These are phyloP conservation scores for Candida rishiriensis DNA, from an alignment of 805 yeast species.

Conservation along the genomic window DNA sequence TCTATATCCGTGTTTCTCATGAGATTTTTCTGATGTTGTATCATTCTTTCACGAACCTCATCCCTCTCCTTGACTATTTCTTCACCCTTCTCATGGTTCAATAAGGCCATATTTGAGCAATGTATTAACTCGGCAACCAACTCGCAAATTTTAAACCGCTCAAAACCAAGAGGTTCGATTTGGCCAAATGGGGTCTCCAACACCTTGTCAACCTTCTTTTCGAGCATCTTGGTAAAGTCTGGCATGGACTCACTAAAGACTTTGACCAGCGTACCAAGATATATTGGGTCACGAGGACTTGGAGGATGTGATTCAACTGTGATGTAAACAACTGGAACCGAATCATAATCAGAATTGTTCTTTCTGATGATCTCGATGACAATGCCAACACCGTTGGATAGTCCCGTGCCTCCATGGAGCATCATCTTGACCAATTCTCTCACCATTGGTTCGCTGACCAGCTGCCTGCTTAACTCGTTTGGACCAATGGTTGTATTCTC, in stretches of 20 bases:
- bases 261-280: constrained; percentile 77
- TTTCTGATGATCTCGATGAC: constrained; percentile 91
- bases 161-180: constrained; percentile 80
- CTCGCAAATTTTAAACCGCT: constrained; percentile 86
- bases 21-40: constrained; percentile 28
- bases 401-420: constrained; percentile 79
- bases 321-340: constrained; percentile 76
- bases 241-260: constrained; percentile 75
- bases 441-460: constrained; percentile 72
- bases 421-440: constrained; percentile 67
- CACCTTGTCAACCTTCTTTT: constrained; percentile 30
- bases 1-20: constrained; percentile 24
- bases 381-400: constrained; percentile 92
- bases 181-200: constrained; percentile 63
- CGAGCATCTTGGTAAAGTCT: constrained; percentile 60
- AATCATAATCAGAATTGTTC: constrained; percentile 93
- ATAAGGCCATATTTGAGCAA: constrained; percentile 93
- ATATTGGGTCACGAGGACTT: constrained; percentile 85
- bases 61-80: constrained; percentile 67
- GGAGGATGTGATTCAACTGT: constrained; percentile 91
- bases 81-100: constrained; percentile 75
- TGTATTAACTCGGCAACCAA: constrained; percentile 90
- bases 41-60: constrained; percentile 50
- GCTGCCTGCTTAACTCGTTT: constrained; percentile 85
- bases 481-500: constrained; percentile 94